Base-by-base conservation (phyloP, 1,284 basidiomycete species). In the Puccinia triticina region DNA sequence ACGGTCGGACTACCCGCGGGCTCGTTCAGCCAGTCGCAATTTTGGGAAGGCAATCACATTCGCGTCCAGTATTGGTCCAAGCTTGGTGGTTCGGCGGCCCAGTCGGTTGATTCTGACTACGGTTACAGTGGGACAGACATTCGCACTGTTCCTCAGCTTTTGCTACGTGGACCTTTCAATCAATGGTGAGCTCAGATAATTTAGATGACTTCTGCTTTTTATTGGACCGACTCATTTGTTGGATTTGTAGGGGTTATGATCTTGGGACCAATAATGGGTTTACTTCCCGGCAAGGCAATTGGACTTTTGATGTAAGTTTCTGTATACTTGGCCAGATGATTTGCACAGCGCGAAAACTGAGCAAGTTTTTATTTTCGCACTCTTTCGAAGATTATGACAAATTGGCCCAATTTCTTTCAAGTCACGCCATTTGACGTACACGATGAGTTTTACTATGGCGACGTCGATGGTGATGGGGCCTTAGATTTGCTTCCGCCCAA, bases 401-500 rank as follows among this genome's bases (percentile, higher is more conserved):
- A 90, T 18, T 96, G 94, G 94, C 94, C 94, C 2, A 91, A 93
- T 2, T 94, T 91, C 85, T 89, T 95, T 59, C 93, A 96, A 87
- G 89, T 96, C 82, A 95, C 95, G 87, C 91, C 95, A 73, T 96
- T 92, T 89, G 92, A 91, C 74, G 95, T 91, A 86, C 93, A 95
- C 86, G 91, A 95, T 85, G 95, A 91, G 88, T 96, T 92, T 88
- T 96, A 95, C 85, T 82, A 23, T 32, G 94, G 94, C 82, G 94
- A 96, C 85, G 89, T 91, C 29, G 94, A 96, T 85, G 91, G 89
- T 21, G 94, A 96, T 85, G 93, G 93, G 83, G 88, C 95, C 77
- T 89, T 96, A 85, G 94, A 96, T 86, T 93, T 94, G 82, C 90
- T 96, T 12, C 93, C 94, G 14, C 94, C 94, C 37, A 95, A 95